Percentiles rank a stretch among this genome's conserved stretches.
Evolutionary conservation across 805 yeast species (phyloP).

Genomic region (Yamadazyma kitorensis): DNA sequence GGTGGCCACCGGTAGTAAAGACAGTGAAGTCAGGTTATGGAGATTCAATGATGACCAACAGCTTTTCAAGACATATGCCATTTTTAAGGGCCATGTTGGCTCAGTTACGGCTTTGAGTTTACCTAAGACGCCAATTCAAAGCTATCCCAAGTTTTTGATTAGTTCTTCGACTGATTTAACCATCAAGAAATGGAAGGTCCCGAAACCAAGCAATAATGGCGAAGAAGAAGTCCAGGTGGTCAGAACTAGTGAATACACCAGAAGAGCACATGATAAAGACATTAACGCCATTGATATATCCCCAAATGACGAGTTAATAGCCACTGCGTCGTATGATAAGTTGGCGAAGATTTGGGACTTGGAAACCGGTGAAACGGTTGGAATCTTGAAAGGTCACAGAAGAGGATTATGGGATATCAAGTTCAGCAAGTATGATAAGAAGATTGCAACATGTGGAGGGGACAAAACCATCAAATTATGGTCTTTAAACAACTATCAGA

Average conservation of each 20-base stretch:
- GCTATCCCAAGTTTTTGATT: conserved; percentile 63
- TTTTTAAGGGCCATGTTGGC: conserved; percentile 83
- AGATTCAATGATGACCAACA: conserved; percentile 44
- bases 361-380: conserved; percentile 82
- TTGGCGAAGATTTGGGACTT: conserved; percentile 87
- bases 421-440: conserved; percentile 77
- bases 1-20: conserved; percentile 93
- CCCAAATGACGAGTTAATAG: conserved; percentile 86
- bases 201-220: conserved; percentile 30
- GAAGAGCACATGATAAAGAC: conserved; percentile 96
- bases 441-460: conserved; percentile 82
- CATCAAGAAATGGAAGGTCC: conserved; percentile 80
- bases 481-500: conserved; percentile 76
- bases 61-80: conserved; percentile 49
- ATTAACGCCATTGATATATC: conserved; percentile 86
- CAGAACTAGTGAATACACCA: conserved; percentile 75
- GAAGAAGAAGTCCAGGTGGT: conserved; percentile 29
- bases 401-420: conserved; percentile 93
- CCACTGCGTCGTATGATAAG: conserved; percentile 93
- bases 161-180: conserved; percentile 86
- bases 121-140: conserved; percentile 48
- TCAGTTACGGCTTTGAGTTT: conserved; percentile 80
- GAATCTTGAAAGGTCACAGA: conserved; percentile 83
- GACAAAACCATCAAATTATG: conserved; percentile 89
- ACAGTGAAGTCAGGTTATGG: conserved; percentile 85